Conservation (phyloP, 2,329 filamentous ascomycete genomes). For the Teratosphaeria pseudoeucalypti region DNA sequence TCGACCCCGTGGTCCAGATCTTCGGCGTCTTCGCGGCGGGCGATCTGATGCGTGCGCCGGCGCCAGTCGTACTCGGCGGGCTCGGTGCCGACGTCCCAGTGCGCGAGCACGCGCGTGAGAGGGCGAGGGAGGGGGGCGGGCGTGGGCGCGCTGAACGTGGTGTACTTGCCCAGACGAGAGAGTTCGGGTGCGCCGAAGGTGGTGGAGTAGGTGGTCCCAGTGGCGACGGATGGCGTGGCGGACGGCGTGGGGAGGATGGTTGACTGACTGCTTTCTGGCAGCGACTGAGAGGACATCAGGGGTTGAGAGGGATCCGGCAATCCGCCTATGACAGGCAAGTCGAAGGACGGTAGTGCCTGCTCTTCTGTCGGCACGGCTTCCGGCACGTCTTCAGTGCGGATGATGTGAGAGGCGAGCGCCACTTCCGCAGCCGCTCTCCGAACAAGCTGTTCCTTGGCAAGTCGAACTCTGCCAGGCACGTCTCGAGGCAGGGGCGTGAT, state of each 20-base stretch:
- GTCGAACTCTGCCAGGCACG: conserved; percentile 15
- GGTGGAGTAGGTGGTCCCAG: conserved; percentile 15
- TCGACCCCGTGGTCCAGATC: conserved; percentile 25
- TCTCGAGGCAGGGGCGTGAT: conserved; percentile 1
- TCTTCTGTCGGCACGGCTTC: background rate
- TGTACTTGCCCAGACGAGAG: conserved; percentile 28
- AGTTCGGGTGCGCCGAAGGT: conserved; percentile 18
- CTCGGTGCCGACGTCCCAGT: conserved; percentile 32
- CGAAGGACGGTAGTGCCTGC: conserved; percentile 6
- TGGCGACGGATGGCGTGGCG: conserved; percentile 21
- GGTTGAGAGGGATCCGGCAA: background rate
- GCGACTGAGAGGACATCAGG: conserved; percentile 2
- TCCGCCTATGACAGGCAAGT: conserved; percentile 9
- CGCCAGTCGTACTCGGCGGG: conserved; percentile 33
- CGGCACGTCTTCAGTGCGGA: conserved; percentile 6
- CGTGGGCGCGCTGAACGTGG: conserved; percentile 22
- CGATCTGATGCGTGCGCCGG: conserved; percentile 19
- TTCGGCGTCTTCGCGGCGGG: conserved; percentile 17
- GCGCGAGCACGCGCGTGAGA: conserved; percentile 29
- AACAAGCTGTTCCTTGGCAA: conserved; percentile 22
- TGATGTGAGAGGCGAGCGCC: conserved; percentile 23
- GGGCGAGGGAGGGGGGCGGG: conserved; percentile 20
- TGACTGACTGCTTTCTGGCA: background rate
- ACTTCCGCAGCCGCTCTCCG: conserved; percentile 26
- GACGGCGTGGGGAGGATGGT: conserved; percentile 21